These are phyloP conservation scores for Kondoa malvinella DNA, from an alignment of 768 basidiomycete genomes.

Conservation along the genomic window DNA sequence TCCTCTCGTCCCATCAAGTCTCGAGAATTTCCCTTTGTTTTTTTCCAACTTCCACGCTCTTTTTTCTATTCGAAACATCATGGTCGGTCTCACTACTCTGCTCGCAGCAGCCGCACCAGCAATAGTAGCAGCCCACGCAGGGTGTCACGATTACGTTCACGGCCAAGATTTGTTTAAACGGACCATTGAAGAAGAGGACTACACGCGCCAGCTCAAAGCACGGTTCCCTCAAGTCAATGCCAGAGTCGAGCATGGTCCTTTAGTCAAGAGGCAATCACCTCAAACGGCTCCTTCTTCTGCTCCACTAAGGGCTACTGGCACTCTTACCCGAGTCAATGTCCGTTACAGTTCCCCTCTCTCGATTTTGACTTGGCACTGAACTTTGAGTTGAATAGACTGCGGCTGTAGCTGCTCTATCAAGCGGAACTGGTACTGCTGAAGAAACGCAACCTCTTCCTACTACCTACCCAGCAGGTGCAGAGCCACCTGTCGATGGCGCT, in stretches of 20 bases:
- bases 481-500: conserved; percentile 48
- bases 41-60: too few relatives aligned
- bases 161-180: conserved; percentile 1
- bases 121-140: background rate
- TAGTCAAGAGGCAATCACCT: conserved; percentile 9
- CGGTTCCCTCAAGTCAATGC: conserved; percentile 12
- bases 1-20: too few relatives aligned
- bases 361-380: too few relatives aligned
- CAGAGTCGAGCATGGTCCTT: conserved; percentile 8
- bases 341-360: background rate
- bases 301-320: background rate
- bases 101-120: background rate
- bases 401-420: conserved; percentile 11
- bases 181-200: conserved; percentile 8
- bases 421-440: conserved; percentile 28
- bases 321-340: conserved; percentile 4
- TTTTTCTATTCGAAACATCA: too few relatives aligned
- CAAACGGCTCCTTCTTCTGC: background rate
- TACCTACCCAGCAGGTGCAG: conserved; percentile 46
- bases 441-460: conserved; percentile 39
- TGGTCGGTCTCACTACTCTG: background rate
- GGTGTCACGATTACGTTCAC: conserved; percentile 1
- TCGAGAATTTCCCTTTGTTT: too few relatives aligned
- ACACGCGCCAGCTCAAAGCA: conserved; percentile 7
- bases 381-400: background rate